Percentiles rank a stretch among this genome's conserved stretches.
Evolutionary conservation across 2,329 filamentous ascomycete species (phyloP).

Genomic region (Tolypocladium guangdongense): DNA sequence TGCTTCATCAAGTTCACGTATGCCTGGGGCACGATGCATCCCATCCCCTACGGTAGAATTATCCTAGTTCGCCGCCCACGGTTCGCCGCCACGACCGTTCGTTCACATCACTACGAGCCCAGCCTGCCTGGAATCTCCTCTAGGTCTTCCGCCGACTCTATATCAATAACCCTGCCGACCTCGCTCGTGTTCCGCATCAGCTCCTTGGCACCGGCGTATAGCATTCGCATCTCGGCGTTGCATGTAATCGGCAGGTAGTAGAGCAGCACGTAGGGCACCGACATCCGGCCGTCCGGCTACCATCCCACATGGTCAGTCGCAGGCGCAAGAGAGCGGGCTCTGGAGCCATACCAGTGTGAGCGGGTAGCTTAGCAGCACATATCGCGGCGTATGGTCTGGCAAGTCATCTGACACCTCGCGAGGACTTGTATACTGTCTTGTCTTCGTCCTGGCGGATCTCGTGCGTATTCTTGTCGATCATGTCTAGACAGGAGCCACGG

Average conservation of each 20-base stretch:
- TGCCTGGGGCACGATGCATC: constrained; percentile 3
- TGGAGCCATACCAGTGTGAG: constrained; percentile 58
- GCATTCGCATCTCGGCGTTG: constrained; percentile 78
- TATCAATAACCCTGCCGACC: constrained; percentile 78
- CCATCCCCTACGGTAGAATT: neutral
- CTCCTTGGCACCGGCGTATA: constrained; percentile 93
- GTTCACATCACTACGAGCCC: constrained; percentile 15
- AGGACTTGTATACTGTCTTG: constrained; percentile 70
- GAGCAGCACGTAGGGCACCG: constrained; percentile 86
- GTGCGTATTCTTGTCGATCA: constrained; percentile 81
- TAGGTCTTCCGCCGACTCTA: constrained; percentile 70
- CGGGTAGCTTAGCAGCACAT: constrained; percentile 83
- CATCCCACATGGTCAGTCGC: neutral
- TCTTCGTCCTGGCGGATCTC: constrained; percentile 81
- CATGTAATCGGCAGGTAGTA: constrained; percentile 92
- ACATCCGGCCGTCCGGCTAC: constrained; percentile 69
- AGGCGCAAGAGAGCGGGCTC: neutral
- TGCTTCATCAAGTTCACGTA: constrained; percentile 4
- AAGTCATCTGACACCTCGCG: constrained; percentile 78
- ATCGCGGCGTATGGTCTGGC: constrained; percentile 84
- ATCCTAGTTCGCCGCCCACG: neutral
- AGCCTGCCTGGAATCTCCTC: constrained; percentile 66
- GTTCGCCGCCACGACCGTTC: neutral
- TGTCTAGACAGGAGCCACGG: constrained; percentile 42
- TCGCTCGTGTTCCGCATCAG: constrained; percentile 88